These are phyloP conservation scores for Trichothecium sympodiale DNA, from an alignment of 2,329 filamentous ascomycete genomes.

Conservation along the genomic window DNA sequence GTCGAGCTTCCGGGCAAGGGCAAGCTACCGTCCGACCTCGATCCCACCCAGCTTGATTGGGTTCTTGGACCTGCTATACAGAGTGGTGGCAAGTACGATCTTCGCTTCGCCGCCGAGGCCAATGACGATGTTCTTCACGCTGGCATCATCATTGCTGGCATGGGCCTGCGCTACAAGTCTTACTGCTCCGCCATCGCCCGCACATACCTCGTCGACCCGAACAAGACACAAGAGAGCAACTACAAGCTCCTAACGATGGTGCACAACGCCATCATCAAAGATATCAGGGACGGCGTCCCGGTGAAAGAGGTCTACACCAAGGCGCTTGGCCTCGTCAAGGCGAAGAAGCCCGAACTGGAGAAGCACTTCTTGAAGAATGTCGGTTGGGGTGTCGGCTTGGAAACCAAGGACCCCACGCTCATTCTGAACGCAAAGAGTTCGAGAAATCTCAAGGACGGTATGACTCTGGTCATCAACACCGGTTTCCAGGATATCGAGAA, in stretches of 20 bases:
- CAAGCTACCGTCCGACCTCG: slow-evolving; percentile 80
- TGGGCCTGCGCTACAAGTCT: slow-evolving; percentile 90
- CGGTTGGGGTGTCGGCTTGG: slow-evolving; percentile 85
- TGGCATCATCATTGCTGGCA: slow-evolving; percentile 83
- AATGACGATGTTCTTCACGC: slow-evolving; percentile 78
- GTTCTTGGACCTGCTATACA: slow-evolving; percentile 83
- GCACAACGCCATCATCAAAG: slow-evolving; percentile 83
- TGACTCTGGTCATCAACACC: slow-evolving; percentile 87
- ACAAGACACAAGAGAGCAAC: slow-evolving; percentile 87
- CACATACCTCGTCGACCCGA: slow-evolving; percentile 93
- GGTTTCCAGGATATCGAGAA: slow-evolving; percentile 87
- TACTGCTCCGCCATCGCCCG: slow-evolving; percentile 88
- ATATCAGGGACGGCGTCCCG: slow-evolving; percentile 73
- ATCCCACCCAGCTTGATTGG: slow-evolving; percentile 86
- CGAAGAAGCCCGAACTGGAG: slow-evolving; percentile 90
- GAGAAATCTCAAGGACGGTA: slow-evolving; percentile 80
- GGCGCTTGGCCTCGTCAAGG: slow-evolving; percentile 66
- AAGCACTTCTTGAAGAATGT: slow-evolving; percentile 91
- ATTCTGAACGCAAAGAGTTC: slow-evolving; percentile 79
- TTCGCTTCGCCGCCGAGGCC: slow-evolving; percentile 67
- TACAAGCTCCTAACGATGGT: slow-evolving; percentile 82
- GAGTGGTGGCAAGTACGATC: slow-evolving; percentile 89
- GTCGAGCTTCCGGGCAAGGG: slow-evolving; percentile 56
- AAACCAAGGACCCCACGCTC: slow-evolving; percentile 75
- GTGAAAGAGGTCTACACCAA: slow-evolving; percentile 90